A percentile compares a stretch with the other conserved stretches of the same genome.
These are phyloP conservation scores for Leccinellum albellum DNA, from an alignment of 768 basidiomycete species.

Conservation along the genomic window DNA sequence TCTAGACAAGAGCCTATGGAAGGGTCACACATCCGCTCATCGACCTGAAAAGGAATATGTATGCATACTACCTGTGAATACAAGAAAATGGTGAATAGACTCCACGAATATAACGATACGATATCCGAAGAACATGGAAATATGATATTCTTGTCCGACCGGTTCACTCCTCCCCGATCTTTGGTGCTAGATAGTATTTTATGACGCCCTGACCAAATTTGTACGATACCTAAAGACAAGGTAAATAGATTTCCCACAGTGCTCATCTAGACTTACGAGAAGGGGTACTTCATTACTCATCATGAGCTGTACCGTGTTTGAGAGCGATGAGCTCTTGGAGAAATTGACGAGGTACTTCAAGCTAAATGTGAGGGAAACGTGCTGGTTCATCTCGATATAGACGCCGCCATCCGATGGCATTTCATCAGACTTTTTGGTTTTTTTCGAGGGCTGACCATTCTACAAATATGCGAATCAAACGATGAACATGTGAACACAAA, in stretches of 20 bases:
- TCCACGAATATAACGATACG: slow-evolving; percentile 11
- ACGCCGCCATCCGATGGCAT: slow-evolving; percentile 58
- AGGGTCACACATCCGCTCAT: too few relatives aligned
- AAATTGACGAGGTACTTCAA: slow-evolving; percentile 98
- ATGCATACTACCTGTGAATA: slow-evolving; percentile 5
- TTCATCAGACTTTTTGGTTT: slow-evolving; percentile 56
- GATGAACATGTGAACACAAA: not conserved
- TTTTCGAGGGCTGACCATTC: slow-evolving; percentile 46
- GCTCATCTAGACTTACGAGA: slow-evolving; percentile 48
- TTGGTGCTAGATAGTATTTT: slow-evolving; percentile 94
- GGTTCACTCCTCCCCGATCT: slow-evolving; percentile 79
- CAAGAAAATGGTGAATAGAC: slow-evolving; percentile 8
- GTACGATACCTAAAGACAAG: slow-evolving; percentile 66
- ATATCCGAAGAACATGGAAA: slow-evolving; percentile 9
- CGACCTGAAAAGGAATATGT: not conserved
- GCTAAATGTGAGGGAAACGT: slow-evolving; percentile 90
- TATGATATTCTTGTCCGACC: not conserved
- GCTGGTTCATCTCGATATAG: slow-evolving; percentile 81
- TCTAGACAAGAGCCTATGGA: too few relatives aligned
- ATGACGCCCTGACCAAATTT: slow-evolving; percentile 86
- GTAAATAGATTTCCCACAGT: not conserved
- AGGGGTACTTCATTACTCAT: slow-evolving; percentile 92
- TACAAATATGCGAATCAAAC: not conserved
- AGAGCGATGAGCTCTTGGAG: slow-evolving; percentile 79
- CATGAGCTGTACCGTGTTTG: slow-evolving; percentile 72